These are phyloP conservation scores for Tarenaya hassleriana DNA, from an alignment of 345 rosid species.

Conservation along the genomic window DNA sequence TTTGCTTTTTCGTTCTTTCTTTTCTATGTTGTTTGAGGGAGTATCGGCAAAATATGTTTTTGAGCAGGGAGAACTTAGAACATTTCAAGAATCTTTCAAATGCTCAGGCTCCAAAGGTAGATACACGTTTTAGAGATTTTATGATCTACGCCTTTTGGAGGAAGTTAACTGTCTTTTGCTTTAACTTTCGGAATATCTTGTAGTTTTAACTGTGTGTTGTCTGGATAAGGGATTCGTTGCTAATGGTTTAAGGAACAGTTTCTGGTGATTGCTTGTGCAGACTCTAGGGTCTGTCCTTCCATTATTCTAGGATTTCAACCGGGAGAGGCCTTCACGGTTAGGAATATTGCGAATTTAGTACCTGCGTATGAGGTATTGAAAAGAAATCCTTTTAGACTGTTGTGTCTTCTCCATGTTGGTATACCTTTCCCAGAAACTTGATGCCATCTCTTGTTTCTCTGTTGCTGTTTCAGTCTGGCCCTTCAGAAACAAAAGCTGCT, in stretches of 20 bases:
- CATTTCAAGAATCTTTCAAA: conserved; percentile 58
- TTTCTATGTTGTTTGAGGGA: conserved; percentile 31
- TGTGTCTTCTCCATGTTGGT: background rate
- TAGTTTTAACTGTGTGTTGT: too few relatives aligned
- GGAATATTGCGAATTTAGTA: conserved; percentile 88
- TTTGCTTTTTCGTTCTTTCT: conserved; percentile 19
- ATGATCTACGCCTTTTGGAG: background rate
- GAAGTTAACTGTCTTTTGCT: too few relatives aligned
- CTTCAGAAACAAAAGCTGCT: conserved; percentile 93
- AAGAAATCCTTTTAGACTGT: background rate
- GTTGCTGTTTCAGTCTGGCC: conserved; percentile 59
- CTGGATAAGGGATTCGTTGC: conserved; percentile 20
- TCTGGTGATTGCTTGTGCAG: conserved; percentile 95
- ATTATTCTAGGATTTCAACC: conserved; percentile 84
- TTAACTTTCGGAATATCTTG: conserved; percentile 2
- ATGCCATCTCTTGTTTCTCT: conserved; percentile 1
- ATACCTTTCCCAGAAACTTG: conserved; percentile 7
- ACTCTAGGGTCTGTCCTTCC: conserved; percentile 97
- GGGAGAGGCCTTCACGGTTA: conserved; percentile 89
- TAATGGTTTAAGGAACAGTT: conserved; percentile 53
- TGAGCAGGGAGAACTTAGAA: conserved; percentile 63
- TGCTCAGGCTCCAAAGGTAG: conserved; percentile 84
- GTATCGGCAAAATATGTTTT: background rate
- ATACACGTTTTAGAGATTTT: too few relatives aligned
- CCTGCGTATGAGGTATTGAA: conserved; percentile 83